phyloP scores from a whole-genome alignment of 2,329 filamentous ascomycete species.

The Aspergillus ochraceus region DNA sequence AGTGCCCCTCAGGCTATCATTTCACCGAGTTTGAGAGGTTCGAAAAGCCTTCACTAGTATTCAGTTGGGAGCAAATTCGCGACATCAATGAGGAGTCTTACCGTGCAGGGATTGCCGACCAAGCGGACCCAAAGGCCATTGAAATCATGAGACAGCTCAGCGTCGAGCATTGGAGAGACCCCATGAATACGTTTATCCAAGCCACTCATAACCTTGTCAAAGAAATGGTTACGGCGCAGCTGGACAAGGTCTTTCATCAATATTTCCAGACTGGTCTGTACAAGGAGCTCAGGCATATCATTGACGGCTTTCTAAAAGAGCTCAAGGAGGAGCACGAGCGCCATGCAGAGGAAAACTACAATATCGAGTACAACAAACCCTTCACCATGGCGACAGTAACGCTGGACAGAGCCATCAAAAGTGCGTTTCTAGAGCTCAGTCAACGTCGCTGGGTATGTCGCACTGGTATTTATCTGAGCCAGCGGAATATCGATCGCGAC shows the following conservation, averaged over 20 bases:
- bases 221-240: conserved; percentile 43
- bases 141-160: conserved; percentile 59
- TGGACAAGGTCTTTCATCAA: conserved; percentile 41
- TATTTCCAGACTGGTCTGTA: conserved; percentile 39
- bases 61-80: conserved; percentile 47
- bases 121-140: conserved; percentile 61
- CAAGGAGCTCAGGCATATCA: conserved; percentile 36
- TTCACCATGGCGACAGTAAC: conserved; percentile 52
- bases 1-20: conserved; percentile 9
- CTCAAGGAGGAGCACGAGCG: conserved; percentile 41
- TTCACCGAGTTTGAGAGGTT: conserved; percentile 25
- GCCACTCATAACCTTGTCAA: conserved; percentile 31
- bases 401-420: conserved; percentile 23
- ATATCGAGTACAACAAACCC: conserved; percentile 56
- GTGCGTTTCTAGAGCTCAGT: conserved; percentile 13
- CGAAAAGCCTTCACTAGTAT: conserved; percentile 19
- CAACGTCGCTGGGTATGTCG: conserved; percentile 22
- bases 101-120: conserved; percentile 58
- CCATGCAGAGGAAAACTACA: conserved; percentile 52
- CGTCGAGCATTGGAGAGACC: conserved; percentile 58
- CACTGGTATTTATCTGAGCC: conserved; percentile 10
- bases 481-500: conserved; percentile 16
- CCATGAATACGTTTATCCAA: conserved; percentile 47
- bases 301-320: conserved; percentile 49
- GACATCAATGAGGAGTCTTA: conserved; percentile 56